Percentiles rank a stretch among this genome's conserved stretches.
These are phyloP conservation scores for Groenewaldozyma auringiensis DNA, from an alignment of 1,139 yeast species.

Conservation along the genomic window DNA sequence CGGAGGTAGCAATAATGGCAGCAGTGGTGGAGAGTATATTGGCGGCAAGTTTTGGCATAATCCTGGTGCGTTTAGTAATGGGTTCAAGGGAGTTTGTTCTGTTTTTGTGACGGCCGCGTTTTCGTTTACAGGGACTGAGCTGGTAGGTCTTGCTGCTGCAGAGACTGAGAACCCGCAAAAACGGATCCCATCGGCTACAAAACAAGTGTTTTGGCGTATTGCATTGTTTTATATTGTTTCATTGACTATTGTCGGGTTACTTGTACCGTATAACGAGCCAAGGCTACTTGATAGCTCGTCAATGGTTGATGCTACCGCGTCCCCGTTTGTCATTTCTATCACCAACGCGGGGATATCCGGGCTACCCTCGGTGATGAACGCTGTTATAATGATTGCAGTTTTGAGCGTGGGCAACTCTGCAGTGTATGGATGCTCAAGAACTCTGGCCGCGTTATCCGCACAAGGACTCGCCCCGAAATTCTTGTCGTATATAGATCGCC, in stretches of 20 bases:
- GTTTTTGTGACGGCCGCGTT: constrained; percentile 81
- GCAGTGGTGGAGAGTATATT: constrained; percentile 38
- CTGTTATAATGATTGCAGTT: constrained; percentile 64
- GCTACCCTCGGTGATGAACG: constrained; percentile 65
- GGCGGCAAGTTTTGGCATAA: constrained; percentile 58
- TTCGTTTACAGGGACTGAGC: constrained; percentile 76
- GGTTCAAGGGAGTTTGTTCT: constrained; percentile 70
- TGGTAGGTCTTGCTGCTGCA: constrained; percentile 75
- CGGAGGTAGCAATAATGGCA: constrained; percentile 46
- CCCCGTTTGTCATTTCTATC: constrained; percentile 71
- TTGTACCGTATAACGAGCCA: constrained; percentile 55
- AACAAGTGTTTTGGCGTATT: constrained; percentile 67
- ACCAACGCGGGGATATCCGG: constrained; percentile 50
- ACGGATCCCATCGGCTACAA: constrained; percentile 56
- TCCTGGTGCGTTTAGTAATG: constrained; percentile 60
- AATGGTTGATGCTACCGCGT: constrained; percentile 47
- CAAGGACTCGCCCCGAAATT: constrained; percentile 73
- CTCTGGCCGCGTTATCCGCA: constrained; percentile 72
- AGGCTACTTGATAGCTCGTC: constrained; percentile 41
- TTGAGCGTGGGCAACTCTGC: constrained; percentile 70
- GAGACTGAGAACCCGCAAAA: constrained; percentile 68
- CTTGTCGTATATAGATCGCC: constrained; percentile 63
- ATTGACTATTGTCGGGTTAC: constrained; percentile 50
- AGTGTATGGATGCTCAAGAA: constrained; percentile 71
- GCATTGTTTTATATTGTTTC: constrained; percentile 57